phyloP scores from a whole-genome alignment of 2,329 filamentous ascomycete genomes.

The Talaromyces sp. region DNA sequence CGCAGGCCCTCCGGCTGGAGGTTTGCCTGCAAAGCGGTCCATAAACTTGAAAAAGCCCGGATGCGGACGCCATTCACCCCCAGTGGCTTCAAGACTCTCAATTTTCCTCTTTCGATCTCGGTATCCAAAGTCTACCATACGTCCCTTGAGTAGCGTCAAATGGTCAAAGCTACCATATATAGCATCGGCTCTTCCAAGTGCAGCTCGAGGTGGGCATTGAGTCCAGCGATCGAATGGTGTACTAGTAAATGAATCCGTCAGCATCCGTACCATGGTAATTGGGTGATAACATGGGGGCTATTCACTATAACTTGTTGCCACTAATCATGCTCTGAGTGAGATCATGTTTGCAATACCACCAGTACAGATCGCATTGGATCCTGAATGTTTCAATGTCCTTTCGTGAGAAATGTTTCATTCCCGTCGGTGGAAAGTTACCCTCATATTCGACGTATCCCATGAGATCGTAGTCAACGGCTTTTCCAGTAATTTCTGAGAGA shows the following conservation, averaged over 20 bases:
- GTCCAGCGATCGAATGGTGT: constrained; percentile 76
- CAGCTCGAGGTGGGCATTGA: constrained; percentile 81
- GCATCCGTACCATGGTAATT: background rate
- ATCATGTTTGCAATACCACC: constrained; percentile 96
- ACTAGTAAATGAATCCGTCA: constrained; percentile 40
- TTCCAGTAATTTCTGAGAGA: constrained; percentile 55
- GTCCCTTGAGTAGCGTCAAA: constrained; percentile 72
- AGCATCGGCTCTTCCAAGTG: constrained; percentile 69
- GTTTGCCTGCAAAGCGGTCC: constrained; percentile 21
- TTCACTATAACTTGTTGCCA: constrained; percentile 75
- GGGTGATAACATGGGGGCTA: background rate
- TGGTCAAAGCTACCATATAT: constrained; percentile 89
- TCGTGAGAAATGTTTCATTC: constrained; percentile 34
- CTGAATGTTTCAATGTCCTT: constrained; percentile 75
- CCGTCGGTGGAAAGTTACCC: constrained; percentile 11
- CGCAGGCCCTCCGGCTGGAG: constrained; percentile 10
- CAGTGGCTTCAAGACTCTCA: constrained; percentile 57
- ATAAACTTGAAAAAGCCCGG: constrained; percentile 43
- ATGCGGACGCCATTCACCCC: constrained; percentile 52
- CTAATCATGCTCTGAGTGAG: constrained; percentile 85
- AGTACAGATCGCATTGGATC: constrained; percentile 78
- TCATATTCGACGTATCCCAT: constrained; percentile 46
- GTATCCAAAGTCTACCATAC: constrained; percentile 71
- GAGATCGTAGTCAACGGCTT: constrained; percentile 53
- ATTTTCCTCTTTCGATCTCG: constrained; percentile 75